Conservation (phyloP, 2,329 filamentous ascomycete genomes). For the Trichoderma afroharzianum region DNA sequence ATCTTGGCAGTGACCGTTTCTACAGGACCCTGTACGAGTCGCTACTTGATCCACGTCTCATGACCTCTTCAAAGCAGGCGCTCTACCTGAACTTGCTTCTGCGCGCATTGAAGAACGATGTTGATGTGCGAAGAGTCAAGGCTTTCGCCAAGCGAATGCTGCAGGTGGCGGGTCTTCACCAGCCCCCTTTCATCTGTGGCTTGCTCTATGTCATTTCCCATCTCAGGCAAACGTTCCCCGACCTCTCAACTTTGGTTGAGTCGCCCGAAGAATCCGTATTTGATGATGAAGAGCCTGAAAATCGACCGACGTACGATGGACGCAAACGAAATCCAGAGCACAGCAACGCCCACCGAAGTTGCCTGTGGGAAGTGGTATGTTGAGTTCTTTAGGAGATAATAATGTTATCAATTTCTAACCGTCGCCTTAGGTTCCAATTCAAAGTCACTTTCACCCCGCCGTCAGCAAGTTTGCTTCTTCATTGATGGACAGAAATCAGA, state of each 20-base stretch:
- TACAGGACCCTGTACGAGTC: conserved; percentile 96
- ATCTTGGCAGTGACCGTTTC: conserved; percentile 82
- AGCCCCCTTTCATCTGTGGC: conserved; percentile 88
- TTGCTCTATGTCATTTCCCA: conserved; percentile 87
- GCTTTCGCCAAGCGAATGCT: conserved; percentile 93
- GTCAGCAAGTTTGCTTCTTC: conserved; percentile 78
- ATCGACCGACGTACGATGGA: conserved; percentile 65
- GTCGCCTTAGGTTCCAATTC: conserved; percentile 32
- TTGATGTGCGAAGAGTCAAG: conserved; percentile 88
- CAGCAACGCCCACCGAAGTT: conserved; percentile 88
- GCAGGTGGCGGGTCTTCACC: conserved; percentile 82
- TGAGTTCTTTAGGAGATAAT: neutral
- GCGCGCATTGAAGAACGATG: conserved; percentile 80
- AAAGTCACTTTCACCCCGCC: conserved; percentile 84
- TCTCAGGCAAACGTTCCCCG: conserved; percentile 73
- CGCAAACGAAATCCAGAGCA: conserved; percentile 89
- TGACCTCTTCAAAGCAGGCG: conserved; percentile 89
- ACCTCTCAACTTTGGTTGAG: conserved; percentile 71
- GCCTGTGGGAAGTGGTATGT: conserved; percentile 84
- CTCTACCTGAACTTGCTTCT: conserved; percentile 92
- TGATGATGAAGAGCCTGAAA: conserved; percentile 60
- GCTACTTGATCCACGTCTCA: conserved; percentile 80
- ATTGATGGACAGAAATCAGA: conserved; percentile 64
- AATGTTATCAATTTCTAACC: conserved; percentile 20
- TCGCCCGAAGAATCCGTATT: conserved; percentile 68